Conservation (phyloP, 2,329 filamentous ascomycete species). For the Verticillium tricorpus region DNA sequence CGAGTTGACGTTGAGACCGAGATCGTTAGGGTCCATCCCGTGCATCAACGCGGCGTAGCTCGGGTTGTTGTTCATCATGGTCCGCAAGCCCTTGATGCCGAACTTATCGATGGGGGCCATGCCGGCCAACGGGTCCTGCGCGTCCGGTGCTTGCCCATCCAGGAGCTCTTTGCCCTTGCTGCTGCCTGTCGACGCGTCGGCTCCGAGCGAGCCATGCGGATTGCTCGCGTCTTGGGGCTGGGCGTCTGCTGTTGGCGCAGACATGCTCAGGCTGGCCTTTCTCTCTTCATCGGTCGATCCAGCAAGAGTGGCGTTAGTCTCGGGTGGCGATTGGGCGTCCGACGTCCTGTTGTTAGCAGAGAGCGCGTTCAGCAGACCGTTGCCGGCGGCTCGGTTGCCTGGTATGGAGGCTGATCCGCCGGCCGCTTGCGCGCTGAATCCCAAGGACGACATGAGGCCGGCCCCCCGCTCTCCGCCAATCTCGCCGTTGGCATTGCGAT, state of each 20-base stretch:
- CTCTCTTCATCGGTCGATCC: background rate
- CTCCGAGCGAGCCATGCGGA: background rate
- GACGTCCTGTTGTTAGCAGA: constrained; percentile 51
- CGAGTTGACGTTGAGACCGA: constrained; percentile 55
- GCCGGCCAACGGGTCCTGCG: constrained; percentile 54
- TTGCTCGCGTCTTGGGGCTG: background rate
- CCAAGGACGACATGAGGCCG: constrained; percentile 48
- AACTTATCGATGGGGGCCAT: constrained; percentile 61
- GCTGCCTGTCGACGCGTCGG: constrained; percentile 25
- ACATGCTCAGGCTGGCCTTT: constrained; percentile 18
- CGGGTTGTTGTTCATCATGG: constrained; percentile 59
- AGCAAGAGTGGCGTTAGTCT: constrained; percentile 14
- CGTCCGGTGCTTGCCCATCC: constrained; percentile 19
- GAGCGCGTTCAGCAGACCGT: constrained; percentile 60
- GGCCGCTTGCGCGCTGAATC: constrained; percentile 43
- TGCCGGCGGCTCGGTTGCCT: constrained; percentile 41
- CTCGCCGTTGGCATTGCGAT: constrained; percentile 52
- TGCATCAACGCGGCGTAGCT: constrained; percentile 58
- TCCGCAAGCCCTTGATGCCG: constrained; percentile 59
- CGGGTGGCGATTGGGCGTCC: constrained; percentile 43
- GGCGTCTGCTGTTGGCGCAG: constrained; percentile 17
- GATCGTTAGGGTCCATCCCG: constrained; percentile 52
- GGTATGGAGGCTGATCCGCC: constrained; percentile 30
- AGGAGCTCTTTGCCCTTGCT: constrained; percentile 39
- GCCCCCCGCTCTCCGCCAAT: constrained; percentile 50